These are phyloP conservation scores for Leishmania guyanensis DNA, from an alignment of 208 protist species.

Conservation along the genomic window DNA sequence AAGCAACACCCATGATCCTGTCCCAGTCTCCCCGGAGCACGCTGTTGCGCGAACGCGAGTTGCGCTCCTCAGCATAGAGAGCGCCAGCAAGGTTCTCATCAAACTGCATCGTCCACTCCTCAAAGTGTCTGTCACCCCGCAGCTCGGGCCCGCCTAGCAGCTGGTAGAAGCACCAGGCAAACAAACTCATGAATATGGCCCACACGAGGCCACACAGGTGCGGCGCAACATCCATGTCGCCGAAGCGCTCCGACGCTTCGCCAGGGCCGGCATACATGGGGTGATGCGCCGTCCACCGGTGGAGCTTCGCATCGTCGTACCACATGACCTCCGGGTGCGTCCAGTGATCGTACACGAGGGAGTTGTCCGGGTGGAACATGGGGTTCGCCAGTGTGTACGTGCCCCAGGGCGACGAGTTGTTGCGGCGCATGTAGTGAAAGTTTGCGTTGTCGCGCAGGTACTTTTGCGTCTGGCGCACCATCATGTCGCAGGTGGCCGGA, in stretches of 20 bases:
- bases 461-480: conserved; percentile 92
- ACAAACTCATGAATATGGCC: conserved; percentile 36
- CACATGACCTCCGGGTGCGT: conserved; percentile 91
- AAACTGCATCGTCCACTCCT: conserved; percentile 69
- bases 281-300: conserved; percentile 85
- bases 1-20: conserved; percentile 62
- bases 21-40: conserved; percentile 82
- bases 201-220: conserved; percentile 55
- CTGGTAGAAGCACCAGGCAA: conserved; percentile 54
- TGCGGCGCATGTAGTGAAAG: conserved; percentile 82
- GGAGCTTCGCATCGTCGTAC: conserved; percentile 92
- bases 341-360: conserved; percentile 92
- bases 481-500: conserved; percentile 91
- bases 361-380: conserved; percentile 89
- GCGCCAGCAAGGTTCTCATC: conserved; percentile 68
- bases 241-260: conserved; percentile 83
- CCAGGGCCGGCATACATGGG: conserved; percentile 80
- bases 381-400: conserved; percentile 85
- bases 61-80: conserved; percentile 84
- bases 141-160: conserved; percentile 43
- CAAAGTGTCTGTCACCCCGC: conserved; percentile 65
- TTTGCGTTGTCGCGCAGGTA: conserved; percentile 89
- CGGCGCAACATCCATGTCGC: conserved; percentile 84
- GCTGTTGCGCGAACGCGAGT: conserved; percentile 53
- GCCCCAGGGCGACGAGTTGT: conserved; percentile 82